Base-by-base conservation (phyloP, 139 green algal genomes). In the Coelastrella sp. region DNA sequence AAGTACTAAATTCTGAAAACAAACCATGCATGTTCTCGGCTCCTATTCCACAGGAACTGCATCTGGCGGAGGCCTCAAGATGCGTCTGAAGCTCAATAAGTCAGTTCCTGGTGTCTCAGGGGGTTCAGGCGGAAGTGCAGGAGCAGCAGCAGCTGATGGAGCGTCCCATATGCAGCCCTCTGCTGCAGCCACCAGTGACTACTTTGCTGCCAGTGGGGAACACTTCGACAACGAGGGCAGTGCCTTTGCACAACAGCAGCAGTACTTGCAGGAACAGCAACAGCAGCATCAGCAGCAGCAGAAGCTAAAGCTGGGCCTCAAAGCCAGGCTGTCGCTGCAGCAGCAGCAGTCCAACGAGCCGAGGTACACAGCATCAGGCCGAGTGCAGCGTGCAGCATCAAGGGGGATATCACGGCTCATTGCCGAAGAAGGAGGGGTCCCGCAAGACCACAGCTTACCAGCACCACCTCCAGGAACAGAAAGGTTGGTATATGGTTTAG, bases 351-450 rank as follows among this genome's bases (percentile, higher is more conserved):
- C 68, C 17, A 78, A 78, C 12, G 68, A 88, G 68, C 66, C 78
- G 68, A 35, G 84, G 22, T 88, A 88, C 49, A 88, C 84, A 70
- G 84, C 84, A 14, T 59, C 66, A 19, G 84, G 84, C 68, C 66
- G 84, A 58, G 84, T 88, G 49, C 66, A 80, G 66, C 66, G 84
- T 7, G 84, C 84, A 7, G 84, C 84, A 4, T 88, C 84, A 7
- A 59, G 68, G 84, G 84, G 84, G 35, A 58, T 88, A 15, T 73
- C 84, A 19, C 35, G 84, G 68, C 84, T 88, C 8, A 88, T 88
- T 35, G 84, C 84, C 24, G 84, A 88, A 68, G 84, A 88, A 57
- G 84, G 84, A n/a, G 84, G 84, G 7, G 84, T 88, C 6, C 84
- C 84, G 20, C 66, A 80, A 20, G 84, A 88, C 49, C 84, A 88